These are phyloP conservation scores for Aristolochia californica DNA, from an alignment of 164 flowering plant genomes.

Conservation along the genomic window DNA sequence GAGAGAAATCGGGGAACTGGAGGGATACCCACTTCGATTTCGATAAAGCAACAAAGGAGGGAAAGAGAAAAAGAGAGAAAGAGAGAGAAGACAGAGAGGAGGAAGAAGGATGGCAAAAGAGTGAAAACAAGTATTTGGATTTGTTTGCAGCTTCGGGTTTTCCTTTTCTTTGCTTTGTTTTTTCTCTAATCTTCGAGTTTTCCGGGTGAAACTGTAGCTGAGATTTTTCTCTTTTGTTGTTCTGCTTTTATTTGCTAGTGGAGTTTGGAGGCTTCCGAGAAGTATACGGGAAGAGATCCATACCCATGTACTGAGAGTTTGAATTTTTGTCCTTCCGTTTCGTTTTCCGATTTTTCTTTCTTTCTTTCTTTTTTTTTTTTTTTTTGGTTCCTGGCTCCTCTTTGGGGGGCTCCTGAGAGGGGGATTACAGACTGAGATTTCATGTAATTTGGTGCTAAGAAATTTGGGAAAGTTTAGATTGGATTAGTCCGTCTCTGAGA, in stretches of 20 bases:
- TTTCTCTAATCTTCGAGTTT: not conserved
- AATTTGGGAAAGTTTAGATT: not conserved
- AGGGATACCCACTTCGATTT: constrained; percentile 1
- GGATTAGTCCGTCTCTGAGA: not conserved
- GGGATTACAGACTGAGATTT: not conserved
- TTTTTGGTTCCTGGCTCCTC: not conserved
- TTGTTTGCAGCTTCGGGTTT: not conserved
- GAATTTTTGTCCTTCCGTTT: not conserved
- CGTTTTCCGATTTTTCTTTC: not conserved
- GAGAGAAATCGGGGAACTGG: constrained; percentile 15
- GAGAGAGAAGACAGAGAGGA: constrained; percentile 5
- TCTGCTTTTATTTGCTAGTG: not conserved
- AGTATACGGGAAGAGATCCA: not conserved
- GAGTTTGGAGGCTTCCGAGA: constrained; percentile 1
- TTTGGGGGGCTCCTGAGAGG: not conserved
- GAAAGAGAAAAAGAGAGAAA: constrained; percentile 5
- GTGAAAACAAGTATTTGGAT: not conserved
- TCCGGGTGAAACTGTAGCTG: not conserved
- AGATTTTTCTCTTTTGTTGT: not conserved
- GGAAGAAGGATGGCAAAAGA: constrained; percentile 1
- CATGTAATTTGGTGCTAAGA: not conserved
- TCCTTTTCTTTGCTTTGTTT: not conserved
- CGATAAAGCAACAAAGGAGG: constrained; percentile 1
- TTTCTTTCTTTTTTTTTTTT: not conserved
- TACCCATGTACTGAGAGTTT: not conserved